Conservation (phyloP, 1,139 yeast genomes). For the Geotrichum carabidarum region DNA sequence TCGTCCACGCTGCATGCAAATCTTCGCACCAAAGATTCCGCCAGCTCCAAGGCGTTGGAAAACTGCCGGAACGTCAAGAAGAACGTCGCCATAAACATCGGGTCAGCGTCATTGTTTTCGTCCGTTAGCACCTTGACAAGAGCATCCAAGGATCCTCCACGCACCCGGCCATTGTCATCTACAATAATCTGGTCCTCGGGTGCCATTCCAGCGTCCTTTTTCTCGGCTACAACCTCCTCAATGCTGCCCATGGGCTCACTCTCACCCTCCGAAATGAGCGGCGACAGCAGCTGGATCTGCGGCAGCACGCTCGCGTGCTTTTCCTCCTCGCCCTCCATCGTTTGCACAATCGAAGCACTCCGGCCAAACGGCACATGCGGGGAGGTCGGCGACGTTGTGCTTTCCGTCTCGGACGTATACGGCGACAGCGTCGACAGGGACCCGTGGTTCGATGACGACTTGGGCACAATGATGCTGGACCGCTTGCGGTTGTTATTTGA, state of each 20-base stretch:
- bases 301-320: neutral
- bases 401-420: neutral
- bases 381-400: neutral
- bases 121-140: conserved; percentile 68
- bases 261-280: conserved; percentile 2
- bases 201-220: conserved; percentile 16
- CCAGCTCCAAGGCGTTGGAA: conserved; percentile 61
- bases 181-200: conserved; percentile 38
- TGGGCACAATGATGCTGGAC: conserved; percentile 6
- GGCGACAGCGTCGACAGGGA: neutral
- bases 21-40: conserved; percentile 63
- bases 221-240: neutral
- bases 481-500: conserved; percentile 8
- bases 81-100: conserved; percentile 68
- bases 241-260: conserved; percentile 7
- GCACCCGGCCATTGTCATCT: conserved; percentile 47
- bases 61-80: conserved; percentile 76
- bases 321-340: neutral
- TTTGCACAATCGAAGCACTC: too few species aligned
- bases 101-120: conserved; percentile 59
- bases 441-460: neutral
- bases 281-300: conserved; percentile 1
- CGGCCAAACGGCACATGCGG: neutral
- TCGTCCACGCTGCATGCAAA: conserved; percentile 43
- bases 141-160: conserved; percentile 79